Evolutionary conservation across 1,139 yeast species (phyloP).

Genomic region (Nakaseomyces uthaithaninus): DNA sequence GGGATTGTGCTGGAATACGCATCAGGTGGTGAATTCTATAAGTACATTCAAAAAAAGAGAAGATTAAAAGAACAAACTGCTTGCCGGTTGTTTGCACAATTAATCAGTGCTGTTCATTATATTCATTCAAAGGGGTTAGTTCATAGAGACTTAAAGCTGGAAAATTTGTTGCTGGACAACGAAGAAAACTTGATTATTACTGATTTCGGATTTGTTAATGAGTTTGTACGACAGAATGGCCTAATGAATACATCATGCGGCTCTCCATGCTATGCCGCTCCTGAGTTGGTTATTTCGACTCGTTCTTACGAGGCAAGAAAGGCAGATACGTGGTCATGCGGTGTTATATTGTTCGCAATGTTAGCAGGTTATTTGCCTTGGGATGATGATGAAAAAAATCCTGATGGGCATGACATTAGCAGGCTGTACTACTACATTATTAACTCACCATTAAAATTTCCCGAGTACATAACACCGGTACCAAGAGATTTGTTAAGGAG

Average conservation of each 20-base stretch:
- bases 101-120: conserved; percentile 88
- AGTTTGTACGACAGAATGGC: conserved; percentile 62
- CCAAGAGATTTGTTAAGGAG: conserved; percentile 86
- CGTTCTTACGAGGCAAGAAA: conserved; percentile 84
- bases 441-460: conserved; percentile 84
- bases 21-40: conserved; percentile 94
- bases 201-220: conserved; percentile 86
- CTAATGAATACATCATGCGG: conserved; percentile 96
- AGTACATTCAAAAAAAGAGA: conserved; percentile 79
- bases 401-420: conserved; percentile 90
- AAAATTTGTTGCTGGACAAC: conserved; percentile 58
- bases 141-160: conserved; percentile 69
- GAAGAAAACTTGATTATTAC: conserved; percentile 65
- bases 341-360: conserved; percentile 96
- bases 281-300: conserved; percentile 83
- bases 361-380: conserved; percentile 94
- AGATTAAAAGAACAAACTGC: conserved; percentile 81
- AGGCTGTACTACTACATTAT: conserved; percentile 87
- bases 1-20: conserved; percentile 96
- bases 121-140: conserved; percentile 61
- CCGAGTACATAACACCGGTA: conserved; percentile 84
- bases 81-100: conserved; percentile 82
- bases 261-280: conserved; percentile 98
- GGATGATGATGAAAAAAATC: conserved; percentile 95
- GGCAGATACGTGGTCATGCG: conserved; percentile 96